A percentile compares a stretch with the other conserved stretches of the same genome.
These are phyloP conservation scores for Trichoderma endophyticum DNA, from an alignment of 2,329 filamentous ascomycete genomes.

Conservation along the genomic window DNA sequence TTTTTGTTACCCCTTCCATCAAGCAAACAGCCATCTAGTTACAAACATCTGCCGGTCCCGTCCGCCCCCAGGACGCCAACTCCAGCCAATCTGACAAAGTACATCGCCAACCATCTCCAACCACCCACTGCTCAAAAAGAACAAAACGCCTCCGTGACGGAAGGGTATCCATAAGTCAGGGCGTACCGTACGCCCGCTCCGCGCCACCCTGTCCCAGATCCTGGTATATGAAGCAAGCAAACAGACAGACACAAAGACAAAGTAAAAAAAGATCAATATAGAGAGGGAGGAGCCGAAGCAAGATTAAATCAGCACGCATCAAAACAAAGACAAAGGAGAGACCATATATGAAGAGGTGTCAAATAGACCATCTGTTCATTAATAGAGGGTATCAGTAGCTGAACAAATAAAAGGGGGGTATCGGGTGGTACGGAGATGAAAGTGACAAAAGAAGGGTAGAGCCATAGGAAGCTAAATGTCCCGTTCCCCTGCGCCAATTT, in stretches of 20 bases:
- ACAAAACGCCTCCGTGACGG: constrained; percentile 17
- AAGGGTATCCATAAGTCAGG: constrained; percentile 19
- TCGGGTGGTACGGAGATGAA: neutral
- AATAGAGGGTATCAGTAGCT: constrained; percentile 12
- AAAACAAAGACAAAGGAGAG: constrained; percentile 11
- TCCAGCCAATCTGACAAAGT: neutral
- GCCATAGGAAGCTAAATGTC: neutral
- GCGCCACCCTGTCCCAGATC: constrained; percentile 12
- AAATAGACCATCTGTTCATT: constrained; percentile 7
- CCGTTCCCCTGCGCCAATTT: neutral
- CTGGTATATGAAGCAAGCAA: constrained; percentile 20
- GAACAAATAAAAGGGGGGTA: neutral
- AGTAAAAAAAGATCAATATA: neutral
- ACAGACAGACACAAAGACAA: neutral
- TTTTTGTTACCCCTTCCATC: neutral
- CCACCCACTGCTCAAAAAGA: neutral
- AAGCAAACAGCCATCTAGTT: neutral
- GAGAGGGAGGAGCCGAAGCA: neutral
- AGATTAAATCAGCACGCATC: neutral
- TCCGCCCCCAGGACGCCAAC: neutral
- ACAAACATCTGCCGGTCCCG: neutral
- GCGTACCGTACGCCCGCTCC: constrained; percentile 19
- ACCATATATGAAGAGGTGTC: neutral
- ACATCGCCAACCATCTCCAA: neutral
- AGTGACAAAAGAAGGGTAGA: neutral